phyloP scores from a whole-genome alignment of 2,329 filamentous ascomycete species.

The Byssochlamys sp. region DNA sequence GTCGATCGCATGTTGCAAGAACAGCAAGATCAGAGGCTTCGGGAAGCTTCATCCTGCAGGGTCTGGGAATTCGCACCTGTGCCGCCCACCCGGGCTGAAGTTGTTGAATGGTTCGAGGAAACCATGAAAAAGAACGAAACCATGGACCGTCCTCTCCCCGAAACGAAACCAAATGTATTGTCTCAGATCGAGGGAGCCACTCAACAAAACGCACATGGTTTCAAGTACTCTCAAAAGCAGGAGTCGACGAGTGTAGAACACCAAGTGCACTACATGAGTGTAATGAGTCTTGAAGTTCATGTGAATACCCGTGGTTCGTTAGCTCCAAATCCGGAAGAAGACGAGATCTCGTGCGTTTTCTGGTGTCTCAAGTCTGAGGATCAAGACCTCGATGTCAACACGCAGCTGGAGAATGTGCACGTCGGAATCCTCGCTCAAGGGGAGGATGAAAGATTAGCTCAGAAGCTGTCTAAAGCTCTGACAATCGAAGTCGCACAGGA shows the following conservation, averaged over 20 bases:
- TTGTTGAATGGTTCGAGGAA: conserved; percentile 57
- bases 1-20: conserved; percentile 46
- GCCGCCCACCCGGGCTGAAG: conserved; percentile 63
- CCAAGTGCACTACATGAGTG: conserved; percentile 88
- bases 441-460: conserved; percentile 49
- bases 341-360: conserved; percentile 79
- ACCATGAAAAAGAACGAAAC: conserved; percentile 6
- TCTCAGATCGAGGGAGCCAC: conserved; percentile 88
- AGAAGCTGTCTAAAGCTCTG: conserved; percentile 51
- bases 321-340: conserved; percentile 79
- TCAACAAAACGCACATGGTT: conserved; percentile 68
- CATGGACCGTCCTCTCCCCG: conserved; percentile 1
- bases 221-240: conserved; percentile 73
- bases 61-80: conserved; percentile 66
- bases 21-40: conserved; percentile 42
- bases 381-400: conserved; percentile 43
- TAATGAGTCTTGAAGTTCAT: conserved; percentile 87
- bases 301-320: conserved; percentile 75
- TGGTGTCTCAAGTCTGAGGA: conserved; percentile 80
- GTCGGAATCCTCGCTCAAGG: conserved; percentile 67
- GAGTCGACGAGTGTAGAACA: conserved; percentile 68
- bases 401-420: conserved; percentile 42
- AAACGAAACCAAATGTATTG: conserved; percentile 32
- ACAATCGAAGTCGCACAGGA: conserved; percentile 62
- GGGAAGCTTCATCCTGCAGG: conserved; percentile 51